These are phyloP conservation scores for Protomyces inundatus DNA, from an alignment of 1,139 yeast species.

Conservation along the genomic window DNA sequence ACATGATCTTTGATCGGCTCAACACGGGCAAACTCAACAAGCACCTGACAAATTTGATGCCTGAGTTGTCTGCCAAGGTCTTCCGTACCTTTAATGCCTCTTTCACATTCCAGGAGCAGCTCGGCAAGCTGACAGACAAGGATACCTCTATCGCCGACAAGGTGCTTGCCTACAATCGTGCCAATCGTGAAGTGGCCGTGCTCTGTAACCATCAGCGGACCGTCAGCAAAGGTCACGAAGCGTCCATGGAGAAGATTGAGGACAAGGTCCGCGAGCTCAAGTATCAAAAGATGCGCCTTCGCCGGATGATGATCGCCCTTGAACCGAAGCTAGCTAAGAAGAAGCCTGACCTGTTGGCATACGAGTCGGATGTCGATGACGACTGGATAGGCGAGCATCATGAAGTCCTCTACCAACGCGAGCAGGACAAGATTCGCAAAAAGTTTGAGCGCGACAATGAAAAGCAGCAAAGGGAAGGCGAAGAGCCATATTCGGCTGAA, in stretches of 20 bases:
- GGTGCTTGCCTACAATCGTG: constrained; percentile 83
- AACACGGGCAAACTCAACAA: constrained; percentile 79
- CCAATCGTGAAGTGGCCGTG: constrained; percentile 90
- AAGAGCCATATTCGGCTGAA: constrained; percentile 50
- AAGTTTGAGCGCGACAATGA: constrained; percentile 75
- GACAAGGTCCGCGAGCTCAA: constrained; percentile 71
- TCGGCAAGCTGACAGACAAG: constrained; percentile 65
- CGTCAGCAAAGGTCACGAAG: constrained; percentile 76
- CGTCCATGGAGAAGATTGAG: constrained; percentile 68
- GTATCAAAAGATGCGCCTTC: constrained; percentile 76
- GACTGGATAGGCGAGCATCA: constrained; percentile 45
- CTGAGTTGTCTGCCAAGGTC: constrained; percentile 91
- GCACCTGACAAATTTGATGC: constrained; percentile 83
- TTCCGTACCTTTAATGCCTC: constrained; percentile 98
- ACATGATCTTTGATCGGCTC: constrained; percentile 83
- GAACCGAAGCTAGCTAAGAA: constrained; percentile 56
- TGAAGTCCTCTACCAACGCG: constrained; percentile 52
- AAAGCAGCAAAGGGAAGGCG: constrained; percentile 55
- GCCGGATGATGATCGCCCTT: constrained; percentile 61
- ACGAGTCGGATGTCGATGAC: constrained; percentile 61
- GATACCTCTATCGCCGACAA: constrained; percentile 86
- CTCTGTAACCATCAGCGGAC: constrained; percentile 96
- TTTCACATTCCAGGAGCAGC: constrained; percentile 76
- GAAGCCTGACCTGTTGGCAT: constrained; percentile 53
- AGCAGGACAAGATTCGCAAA: constrained; percentile 56